Evolutionary conservation across 2,329 filamentous ascomycete genomes (phyloP).

Genomic region (Fusarium pseudoanthophilum): DNA sequence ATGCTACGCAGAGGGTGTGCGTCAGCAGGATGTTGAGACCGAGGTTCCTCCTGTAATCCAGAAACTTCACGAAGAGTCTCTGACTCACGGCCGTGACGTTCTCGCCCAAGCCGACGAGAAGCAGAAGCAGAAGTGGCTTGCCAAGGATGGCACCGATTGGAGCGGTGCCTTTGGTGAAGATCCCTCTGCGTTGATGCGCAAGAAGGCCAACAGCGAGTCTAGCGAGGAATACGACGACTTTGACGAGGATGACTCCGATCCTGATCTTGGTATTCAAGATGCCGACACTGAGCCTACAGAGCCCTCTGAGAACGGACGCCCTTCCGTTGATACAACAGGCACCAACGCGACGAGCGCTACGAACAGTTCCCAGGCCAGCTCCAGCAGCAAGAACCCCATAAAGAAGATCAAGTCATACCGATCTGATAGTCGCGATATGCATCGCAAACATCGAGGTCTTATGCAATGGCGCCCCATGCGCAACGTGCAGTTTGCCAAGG

Average conservation of each 20-base stretch:
- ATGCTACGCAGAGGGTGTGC: slow-evolving; percentile 87
- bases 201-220: slow-evolving; percentile 43
- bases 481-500: slow-evolving; percentile 86
- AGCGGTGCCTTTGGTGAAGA: slow-evolving; percentile 85
- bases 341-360: slow-evolving; percentile 48
- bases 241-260: slow-evolving; percentile 54
- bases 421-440: slow-evolving; percentile 76
- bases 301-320: slow-evolving; percentile 45
- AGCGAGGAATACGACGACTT: slow-evolving; percentile 56
- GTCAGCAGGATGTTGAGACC: slow-evolving; percentile 73
- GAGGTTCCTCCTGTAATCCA: slow-evolving; percentile 79
- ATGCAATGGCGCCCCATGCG: slow-evolving; percentile 97
- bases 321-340: slow-evolving; percentile 53
- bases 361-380: slow-evolving; percentile 47
- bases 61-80: slow-evolving; percentile 81
- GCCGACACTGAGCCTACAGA: slow-evolving; percentile 51
- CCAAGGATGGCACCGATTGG: slow-evolving; percentile 86
- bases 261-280: slow-evolving; percentile 70
- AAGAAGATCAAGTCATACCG: slow-evolving; percentile 72
- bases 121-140: slow-evolving; percentile 81
- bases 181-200: slow-evolving; percentile 63
- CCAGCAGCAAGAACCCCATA: slow-evolving; percentile 63
- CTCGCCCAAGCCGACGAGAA: slow-evolving; percentile 77
- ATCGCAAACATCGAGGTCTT: slow-evolving; percentile 86
- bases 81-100: slow-evolving; percentile 83